Evolutionary conservation across 1,284 basidiomycete species (phyloP).

Genomic region (Chondrostereum purpureum): DNA sequence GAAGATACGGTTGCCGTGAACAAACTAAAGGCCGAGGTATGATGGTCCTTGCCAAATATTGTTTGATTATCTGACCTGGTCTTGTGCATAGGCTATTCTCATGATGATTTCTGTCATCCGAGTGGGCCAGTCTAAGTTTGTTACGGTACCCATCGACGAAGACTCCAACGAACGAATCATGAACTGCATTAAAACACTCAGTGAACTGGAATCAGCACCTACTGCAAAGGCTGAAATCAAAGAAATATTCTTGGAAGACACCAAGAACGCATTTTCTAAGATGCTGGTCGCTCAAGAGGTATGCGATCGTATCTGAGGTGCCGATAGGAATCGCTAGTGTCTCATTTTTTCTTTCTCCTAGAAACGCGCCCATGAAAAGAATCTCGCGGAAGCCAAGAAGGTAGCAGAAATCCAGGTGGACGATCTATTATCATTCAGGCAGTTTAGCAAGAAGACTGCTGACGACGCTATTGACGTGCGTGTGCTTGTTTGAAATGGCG

Average conservation of each 20-base stretch:
- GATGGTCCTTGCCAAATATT: constrained; percentile 15
- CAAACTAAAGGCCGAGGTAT: constrained; percentile 79
- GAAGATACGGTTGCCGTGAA: constrained; percentile 59
- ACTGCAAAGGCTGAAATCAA: constrained; percentile 31
- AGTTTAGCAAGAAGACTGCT: constrained; percentile 87
- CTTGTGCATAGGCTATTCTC: constrained; percentile 84
- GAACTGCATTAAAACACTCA: constrained; percentile 93
- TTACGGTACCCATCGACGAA: constrained; percentile 91
- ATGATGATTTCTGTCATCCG: constrained; percentile 98
- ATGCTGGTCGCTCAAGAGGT: constrained; percentile 94
- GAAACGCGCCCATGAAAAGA: constrained; percentile 82
- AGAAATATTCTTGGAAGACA: constrained; percentile 90
- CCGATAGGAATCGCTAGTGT: no score
- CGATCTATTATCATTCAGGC: constrained; percentile 87
- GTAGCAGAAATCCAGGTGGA: constrained; percentile 82
- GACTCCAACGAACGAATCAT: constrained; percentile 96
- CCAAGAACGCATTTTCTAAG: constrained; percentile 88
- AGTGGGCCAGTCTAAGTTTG: constrained; percentile 95
- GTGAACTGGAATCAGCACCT: constrained; percentile 51
- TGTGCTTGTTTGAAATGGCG: constrained; percentile 12
- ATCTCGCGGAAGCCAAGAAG: constrained; percentile 70
- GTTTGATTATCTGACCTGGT: background rate
- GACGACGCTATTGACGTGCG: constrained; percentile 79
- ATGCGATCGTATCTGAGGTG: no score
- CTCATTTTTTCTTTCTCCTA: no score